Evolutionary conservation across 2,329 filamentous ascomycete species (phyloP).

Genomic region (Fusarium sp.): DNA sequence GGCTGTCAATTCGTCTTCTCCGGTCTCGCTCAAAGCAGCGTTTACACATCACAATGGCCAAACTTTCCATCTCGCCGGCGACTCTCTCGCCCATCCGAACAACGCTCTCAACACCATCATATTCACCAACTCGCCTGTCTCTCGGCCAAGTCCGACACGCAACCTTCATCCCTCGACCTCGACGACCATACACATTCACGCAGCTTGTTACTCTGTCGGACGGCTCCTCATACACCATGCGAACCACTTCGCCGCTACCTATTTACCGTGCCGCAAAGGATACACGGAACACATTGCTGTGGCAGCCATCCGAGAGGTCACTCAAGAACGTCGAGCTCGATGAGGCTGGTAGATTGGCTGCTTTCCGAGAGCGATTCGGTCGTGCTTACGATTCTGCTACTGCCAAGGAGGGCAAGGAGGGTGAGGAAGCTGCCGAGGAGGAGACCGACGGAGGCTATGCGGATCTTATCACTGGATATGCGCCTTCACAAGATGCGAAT

Average conservation of each 20-base stretch:
- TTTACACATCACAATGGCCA: constrained; percentile 47
- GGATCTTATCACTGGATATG: constrained; percentile 67
- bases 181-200: constrained; percentile 96
- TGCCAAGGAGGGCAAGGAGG: constrained; percentile 51
- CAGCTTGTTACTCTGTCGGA: constrained; percentile 94
- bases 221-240: constrained; percentile 84
- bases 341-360: constrained; percentile 89
- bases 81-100: constrained; percentile 50
- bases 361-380: constrained; percentile 88
- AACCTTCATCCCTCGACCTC: constrained; percentile 87
- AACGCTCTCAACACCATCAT: constrained; percentile 47
- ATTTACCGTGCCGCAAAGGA: constrained; percentile 78
- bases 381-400: constrained; percentile 78
- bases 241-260: constrained; percentile 78
- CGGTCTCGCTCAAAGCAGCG: constrained; percentile 10
- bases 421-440: constrained; percentile 42
- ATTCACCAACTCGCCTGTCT: constrained; percentile 46
- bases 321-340: constrained; percentile 92
- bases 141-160: constrained; percentile 79
- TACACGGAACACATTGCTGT: constrained; percentile 87
- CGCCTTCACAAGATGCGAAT: constrained; percentile 53
- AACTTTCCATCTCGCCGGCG: constrained; percentile 46
- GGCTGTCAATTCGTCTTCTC: constrained; percentile 28
- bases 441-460: constrained; percentile 50
- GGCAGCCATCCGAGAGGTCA: constrained; percentile 87